phyloP scores from a whole-genome alignment of 2,329 filamentous ascomycete species.

The Penicillium verrucosum region DNA sequence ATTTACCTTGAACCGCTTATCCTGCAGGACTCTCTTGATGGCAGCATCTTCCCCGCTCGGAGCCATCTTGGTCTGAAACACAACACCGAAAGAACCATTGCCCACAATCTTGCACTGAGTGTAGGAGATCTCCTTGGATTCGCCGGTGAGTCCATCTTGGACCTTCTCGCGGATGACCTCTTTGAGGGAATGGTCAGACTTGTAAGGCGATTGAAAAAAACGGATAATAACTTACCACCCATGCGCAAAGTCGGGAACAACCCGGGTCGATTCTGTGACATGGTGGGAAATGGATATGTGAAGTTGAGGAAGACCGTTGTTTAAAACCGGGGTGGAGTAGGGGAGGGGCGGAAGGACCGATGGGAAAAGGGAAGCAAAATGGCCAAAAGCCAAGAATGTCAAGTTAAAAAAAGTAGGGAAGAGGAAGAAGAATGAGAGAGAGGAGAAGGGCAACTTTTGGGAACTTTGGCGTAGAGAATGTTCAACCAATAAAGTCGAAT shows the following conservation, averaged over 20 bases:
- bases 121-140: constrained; percentile 95
- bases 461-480: constrained; percentile 21
- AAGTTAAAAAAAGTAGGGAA: constrained; percentile 20
- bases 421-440: constrained; percentile 16
- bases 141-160: constrained; percentile 94
- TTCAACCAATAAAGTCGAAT: constrained; percentile 14
- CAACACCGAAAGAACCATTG: constrained; percentile 97
- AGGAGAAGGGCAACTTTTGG: constrained; percentile 18
- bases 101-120: constrained; percentile 99
- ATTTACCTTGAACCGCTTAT: constrained; percentile 96
- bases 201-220: constrained; percentile 22
- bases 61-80: constrained; percentile 97
- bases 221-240: constrained; percentile 70
- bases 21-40: constrained; percentile 97
- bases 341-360: constrained; percentile 37
- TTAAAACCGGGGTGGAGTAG: constrained; percentile 28
- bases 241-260: constrained; percentile 87
- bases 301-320: constrained; percentile 49
- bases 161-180: constrained; percentile 99
- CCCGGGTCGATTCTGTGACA: constrained; percentile 90
- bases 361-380: constrained; percentile 30
- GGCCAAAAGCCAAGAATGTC: constrained; percentile 32
- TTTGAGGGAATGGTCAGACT: constrained; percentile 49
- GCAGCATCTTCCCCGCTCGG: constrained; percentile 97
- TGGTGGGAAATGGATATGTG: constrained; percentile 44